A percentile compares a stretch with the other conserved stretches of the same genome.
These are phyloP conservation scores for Serendipita sp. DNA, from an alignment of 768 basidiomycete species.

Conservation along the genomic window DNA sequence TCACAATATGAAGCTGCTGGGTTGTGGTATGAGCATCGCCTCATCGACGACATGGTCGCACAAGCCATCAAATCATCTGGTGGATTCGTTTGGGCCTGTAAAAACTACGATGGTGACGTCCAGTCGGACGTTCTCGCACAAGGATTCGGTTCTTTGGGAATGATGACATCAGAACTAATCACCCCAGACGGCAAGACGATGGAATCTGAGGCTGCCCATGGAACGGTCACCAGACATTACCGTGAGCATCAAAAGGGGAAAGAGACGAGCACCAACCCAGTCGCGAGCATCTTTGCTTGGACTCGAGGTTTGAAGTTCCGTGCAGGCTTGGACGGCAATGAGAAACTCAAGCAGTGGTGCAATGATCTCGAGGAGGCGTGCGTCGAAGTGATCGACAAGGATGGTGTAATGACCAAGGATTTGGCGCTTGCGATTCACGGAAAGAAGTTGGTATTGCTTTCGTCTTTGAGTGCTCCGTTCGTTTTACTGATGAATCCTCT, in stretches of 20 bases:
- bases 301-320: constrained; percentile 86
- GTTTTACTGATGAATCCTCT: neutral
- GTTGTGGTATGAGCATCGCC: constrained; percentile 89
- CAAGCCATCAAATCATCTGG: constrained; percentile 94
- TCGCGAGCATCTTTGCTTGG: constrained; percentile 98
- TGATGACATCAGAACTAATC: constrained; percentile 95
- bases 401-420: constrained; percentile 95
- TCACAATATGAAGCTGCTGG: constrained; percentile 46
- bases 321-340: constrained; percentile 80
- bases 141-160: constrained; percentile 89
- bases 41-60: constrained; percentile 97
- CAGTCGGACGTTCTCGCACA: constrained; percentile 92
- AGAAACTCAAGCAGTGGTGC: constrained; percentile 55
- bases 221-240: constrained; percentile 92
- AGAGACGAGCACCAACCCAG: constrained; percentile 97
- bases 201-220: constrained; percentile 95
- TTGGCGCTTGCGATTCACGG: constrained; percentile 88
- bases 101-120: constrained; percentile 60
- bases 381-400: constrained; percentile 77
- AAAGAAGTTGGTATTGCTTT: constrained; percentile 26
- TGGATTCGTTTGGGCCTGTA: constrained; percentile 58
- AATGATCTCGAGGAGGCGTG: constrained; percentile 70
- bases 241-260: constrained; percentile 94
- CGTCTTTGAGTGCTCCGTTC: too few species aligned
- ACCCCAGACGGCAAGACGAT: constrained; percentile 87